A percentile compares a stretch with the other conserved stretches of the same genome.
These are phyloP conservation scores for Pythium chondricola DNA, from an alignment of 352 stramenopile species.

Conservation along the genomic window DNA sequence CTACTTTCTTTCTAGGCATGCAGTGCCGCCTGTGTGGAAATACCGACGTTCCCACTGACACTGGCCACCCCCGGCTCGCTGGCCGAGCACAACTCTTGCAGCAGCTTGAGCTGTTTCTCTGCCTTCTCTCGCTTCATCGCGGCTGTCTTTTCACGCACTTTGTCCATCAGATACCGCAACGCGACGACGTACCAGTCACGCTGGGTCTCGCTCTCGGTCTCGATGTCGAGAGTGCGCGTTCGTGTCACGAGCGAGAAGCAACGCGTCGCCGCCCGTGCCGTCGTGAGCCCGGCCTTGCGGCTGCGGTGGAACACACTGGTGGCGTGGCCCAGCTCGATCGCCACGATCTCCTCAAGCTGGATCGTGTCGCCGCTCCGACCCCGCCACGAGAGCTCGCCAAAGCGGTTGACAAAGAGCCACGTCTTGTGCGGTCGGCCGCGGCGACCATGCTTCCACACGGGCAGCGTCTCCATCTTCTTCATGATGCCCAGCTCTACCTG, in stretches of 20 bases:
- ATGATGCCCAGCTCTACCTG: slow-evolving; percentile 83
- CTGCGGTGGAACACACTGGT: slow-evolving; percentile 64
- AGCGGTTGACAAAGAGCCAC: slow-evolving; percentile 73
- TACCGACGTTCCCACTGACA: slow-evolving; percentile 16
- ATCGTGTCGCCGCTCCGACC: slow-evolving; percentile 70
- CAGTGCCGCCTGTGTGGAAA: slow-evolving; percentile 10
- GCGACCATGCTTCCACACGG: slow-evolving; percentile 75
- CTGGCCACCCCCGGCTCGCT: slow-evolving; percentile 1
- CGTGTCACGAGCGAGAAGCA: slow-evolving; percentile 74
- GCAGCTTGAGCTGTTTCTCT: slow-evolving; percentile 68
- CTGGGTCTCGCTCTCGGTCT: slow-evolving; percentile 60
- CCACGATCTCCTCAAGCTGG: slow-evolving; percentile 63
- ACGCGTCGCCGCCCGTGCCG: slow-evolving; percentile 21
- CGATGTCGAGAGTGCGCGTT: slow-evolving; percentile 65
- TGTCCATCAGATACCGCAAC: slow-evolving; percentile 82
- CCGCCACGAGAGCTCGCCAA: slow-evolving; percentile 79
- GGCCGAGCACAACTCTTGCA: slow-evolving; percentile 59
- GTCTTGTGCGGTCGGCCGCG: slow-evolving; percentile 78
- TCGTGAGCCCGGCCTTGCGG: slow-evolving; percentile 23
- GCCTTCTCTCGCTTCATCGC: slow-evolving; percentile 71
- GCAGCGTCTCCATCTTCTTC: slow-evolving; percentile 69
- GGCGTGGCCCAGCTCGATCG: slow-evolving; percentile 45
- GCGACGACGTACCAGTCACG: slow-evolving; percentile 84
- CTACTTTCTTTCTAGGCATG: slow-evolving; percentile 10
- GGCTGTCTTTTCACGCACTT: slow-evolving; percentile 77